Evolutionary conservation across 305 asterid genomes (phyloP).

Genomic region (Plantago coronopus): DNA sequence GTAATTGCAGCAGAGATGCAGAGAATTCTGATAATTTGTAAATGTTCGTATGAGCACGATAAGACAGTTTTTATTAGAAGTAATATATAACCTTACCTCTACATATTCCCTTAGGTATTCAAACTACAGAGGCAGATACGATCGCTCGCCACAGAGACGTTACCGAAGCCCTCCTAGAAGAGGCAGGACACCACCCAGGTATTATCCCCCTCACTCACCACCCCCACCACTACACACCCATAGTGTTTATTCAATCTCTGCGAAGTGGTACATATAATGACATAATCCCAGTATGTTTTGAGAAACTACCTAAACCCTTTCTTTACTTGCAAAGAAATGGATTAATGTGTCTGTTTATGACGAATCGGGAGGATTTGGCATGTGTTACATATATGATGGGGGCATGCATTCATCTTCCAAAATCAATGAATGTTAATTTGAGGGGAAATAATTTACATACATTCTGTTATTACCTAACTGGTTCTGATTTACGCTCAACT

Average conservation of each 20-base stretch:
- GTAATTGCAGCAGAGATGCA: neutral
- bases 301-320: no score
- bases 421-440: neutral
- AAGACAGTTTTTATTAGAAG: neutral
- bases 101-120: constrained; percentile 26
- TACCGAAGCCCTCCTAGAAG: constrained; percentile 44
- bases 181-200: constrained; percentile 59
- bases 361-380: no score
- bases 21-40: neutral
- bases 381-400: neutral
- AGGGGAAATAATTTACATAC: neutral
- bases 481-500: constrained; percentile 6
- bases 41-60: neutral
- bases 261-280: no score
- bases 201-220: no score
- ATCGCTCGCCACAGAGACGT: constrained; percentile 39
- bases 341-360: no score
- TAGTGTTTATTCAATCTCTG: no score
- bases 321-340: no score
- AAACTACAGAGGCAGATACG: constrained; percentile 38
- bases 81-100: neutral
- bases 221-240: no score
- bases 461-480: constrained; percentile 1
- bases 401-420: neutral
- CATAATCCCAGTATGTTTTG: no score